These are phyloP conservation scores for Aspergillus haitiensis DNA, from an alignment of 495 filamentous ascomycete species.

Conservation along the genomic window DNA sequence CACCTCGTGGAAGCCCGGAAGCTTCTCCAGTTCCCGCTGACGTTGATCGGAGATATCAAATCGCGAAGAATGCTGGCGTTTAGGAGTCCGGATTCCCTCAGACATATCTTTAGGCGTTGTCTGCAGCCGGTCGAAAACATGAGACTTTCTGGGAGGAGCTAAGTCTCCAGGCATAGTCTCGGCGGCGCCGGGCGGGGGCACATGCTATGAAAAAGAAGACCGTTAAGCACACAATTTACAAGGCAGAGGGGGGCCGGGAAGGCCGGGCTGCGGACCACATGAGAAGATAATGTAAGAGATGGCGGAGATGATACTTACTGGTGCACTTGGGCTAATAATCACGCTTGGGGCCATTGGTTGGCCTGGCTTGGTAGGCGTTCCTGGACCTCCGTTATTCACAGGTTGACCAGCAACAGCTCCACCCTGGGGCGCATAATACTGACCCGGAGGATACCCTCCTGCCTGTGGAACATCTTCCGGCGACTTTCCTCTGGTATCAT, in stretches of 20 bases:
- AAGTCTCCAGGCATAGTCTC: slow-evolving; percentile 99
- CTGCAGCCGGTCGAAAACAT: slow-evolving; percentile 88
- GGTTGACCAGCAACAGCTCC: slow-evolving; percentile 39
- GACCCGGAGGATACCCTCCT: slow-evolving; percentile 37
- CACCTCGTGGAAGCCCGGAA: slow-evolving; percentile 98
- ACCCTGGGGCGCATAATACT: slow-evolving; percentile 36
- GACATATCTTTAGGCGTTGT: slow-evolving; percentile 93
- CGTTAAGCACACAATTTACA: slow-evolving; percentile 25
- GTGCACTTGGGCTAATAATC: slow-evolving; percentile 91
- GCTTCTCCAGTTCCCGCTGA: slow-evolving; percentile 92
- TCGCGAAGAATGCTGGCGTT: slow-evolving; percentile 93
- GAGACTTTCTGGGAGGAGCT: slow-evolving; percentile 89
- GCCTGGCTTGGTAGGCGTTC: slow-evolving; percentile 68
- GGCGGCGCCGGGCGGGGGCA: slow-evolving; percentile 86
- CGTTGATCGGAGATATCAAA: slow-evolving; percentile 94
- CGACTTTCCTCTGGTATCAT: slow-evolving; percentile 77
- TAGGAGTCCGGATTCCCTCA: slow-evolving; percentile 91
- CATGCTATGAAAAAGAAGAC: slow-evolving; percentile 60
- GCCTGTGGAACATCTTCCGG: slow-evolving; percentile 63
- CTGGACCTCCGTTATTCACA: slow-evolving; percentile 56
- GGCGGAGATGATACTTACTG: slow-evolving; percentile 61
- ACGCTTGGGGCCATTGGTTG: slow-evolving; percentile 78
- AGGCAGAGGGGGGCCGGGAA: no score
- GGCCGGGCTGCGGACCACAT: no score
- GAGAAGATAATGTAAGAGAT: not conserved